These are phyloP conservation scores for Hypericum perforatum DNA, from an alignment of 345 rosid species.

Conservation along the genomic window DNA sequence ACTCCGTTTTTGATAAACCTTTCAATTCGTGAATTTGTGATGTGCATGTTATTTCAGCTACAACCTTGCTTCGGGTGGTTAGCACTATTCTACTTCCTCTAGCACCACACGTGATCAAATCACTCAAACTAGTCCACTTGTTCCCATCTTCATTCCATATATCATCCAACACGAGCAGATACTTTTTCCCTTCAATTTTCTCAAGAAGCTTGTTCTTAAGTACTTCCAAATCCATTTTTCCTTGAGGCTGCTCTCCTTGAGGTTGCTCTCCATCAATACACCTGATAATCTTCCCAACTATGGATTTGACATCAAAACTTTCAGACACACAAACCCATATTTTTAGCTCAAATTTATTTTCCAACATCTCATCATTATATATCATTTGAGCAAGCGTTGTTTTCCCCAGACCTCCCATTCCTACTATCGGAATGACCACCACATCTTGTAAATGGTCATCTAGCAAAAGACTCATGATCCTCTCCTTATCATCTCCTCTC, in stretches of 20 bases:
- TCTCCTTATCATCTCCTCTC: neutral
- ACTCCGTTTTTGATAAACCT: neutral
- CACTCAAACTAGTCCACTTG: neutral
- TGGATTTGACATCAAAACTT: constrained; percentile 12
- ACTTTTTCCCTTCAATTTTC: neutral
- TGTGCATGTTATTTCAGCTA: neutral
- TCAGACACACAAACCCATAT: constrained; percentile 23
- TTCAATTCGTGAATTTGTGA: neutral
- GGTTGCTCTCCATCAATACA: neutral
- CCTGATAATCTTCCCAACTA: constrained; percentile 8
- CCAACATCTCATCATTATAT: constrained; percentile 15
- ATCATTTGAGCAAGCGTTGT: constrained; percentile 16
- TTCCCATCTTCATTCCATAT: constrained; percentile 7
- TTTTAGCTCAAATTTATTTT: constrained; percentile 7
- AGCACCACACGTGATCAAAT: constrained; percentile 1
- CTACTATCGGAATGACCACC: constrained; percentile 9
- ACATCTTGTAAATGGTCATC: neutral
- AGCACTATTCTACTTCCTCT: constrained; percentile 11
- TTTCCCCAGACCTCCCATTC: constrained; percentile 16
- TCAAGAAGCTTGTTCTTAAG: constrained; percentile 1
- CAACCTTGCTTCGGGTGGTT: constrained; percentile 6
- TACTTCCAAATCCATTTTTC: constrained; percentile 5
- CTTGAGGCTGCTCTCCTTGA: neutral
- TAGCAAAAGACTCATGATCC: neutral
- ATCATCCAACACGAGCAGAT: constrained; percentile 16